Evolutionary conservation across 495 filamentous ascomycete genomes (phyloP), one percentile per base, ranked within the genome.

Genomic region (Penicillium dipodomyicola): DNA sequence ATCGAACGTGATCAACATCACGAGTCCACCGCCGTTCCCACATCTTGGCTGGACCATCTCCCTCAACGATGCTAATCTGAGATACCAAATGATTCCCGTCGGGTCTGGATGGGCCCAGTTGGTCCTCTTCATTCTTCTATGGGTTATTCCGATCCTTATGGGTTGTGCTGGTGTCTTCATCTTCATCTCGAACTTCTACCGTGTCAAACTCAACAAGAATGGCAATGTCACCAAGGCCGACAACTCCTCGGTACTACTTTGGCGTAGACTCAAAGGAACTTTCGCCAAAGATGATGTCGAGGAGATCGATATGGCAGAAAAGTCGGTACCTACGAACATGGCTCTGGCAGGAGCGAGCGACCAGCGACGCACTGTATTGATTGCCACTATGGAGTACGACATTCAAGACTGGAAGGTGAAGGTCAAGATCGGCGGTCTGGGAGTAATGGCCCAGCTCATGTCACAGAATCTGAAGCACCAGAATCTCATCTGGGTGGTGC

Each of bases 311-410:
- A 40, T 49, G 30, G 32, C 77, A 84, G 53, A 76, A 52, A 45
- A 57, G 58, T 14, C 67, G 61, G 50, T 48, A 15, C 35, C 57
- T 4, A 44, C 51, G 19, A 47, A 22, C 29, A 57, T 62, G 33
- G 54, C 54, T 19, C n/a, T 52, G 17, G 60, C 55, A 17, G 63
- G 59, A 1, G 57, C 45, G 15, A 29, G 30, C 22, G 49, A 56
- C 12, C 49, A 67, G 40, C 59, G 81, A n/a, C 75, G 81, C 11
- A 84, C 78, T 49, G 82, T 87, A 3, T 71, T 89, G 17, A 87
- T 88, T 42, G 85, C 85, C 10, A 88, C 85, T 43, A 86, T 89
- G 81, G 86, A 88, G 66, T 89, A 88, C 63, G 83, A 87, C 54
- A 88, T 89, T 56, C 84, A 87, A 49, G 86, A 88, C 59, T 88